A percentile compares a stretch with the other conserved stretches of the same genome.
Conservation (phyloP, 768 basidiomycete genomes). For the Strobilomyces confusus region DNA sequence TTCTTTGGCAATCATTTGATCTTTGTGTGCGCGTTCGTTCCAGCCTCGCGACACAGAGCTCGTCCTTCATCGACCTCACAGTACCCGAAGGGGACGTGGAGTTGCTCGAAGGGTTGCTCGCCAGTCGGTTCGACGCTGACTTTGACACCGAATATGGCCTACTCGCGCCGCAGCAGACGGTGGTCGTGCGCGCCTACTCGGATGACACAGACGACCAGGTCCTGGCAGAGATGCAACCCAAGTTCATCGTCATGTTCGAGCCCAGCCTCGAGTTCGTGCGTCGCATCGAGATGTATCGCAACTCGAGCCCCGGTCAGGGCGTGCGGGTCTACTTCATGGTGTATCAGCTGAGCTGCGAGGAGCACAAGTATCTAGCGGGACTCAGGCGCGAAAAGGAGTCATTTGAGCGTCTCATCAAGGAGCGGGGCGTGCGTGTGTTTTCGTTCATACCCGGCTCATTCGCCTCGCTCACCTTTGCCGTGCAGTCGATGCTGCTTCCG, state of each 20-base stretch:
- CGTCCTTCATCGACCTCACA: slow-evolving; percentile 11
- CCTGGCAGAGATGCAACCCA: slow-evolving; percentile 80
- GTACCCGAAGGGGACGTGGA: slow-evolving; percentile 20
- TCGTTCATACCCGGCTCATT: background rate
- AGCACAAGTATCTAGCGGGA: slow-evolving; percentile 89
- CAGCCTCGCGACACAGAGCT: slow-evolving; percentile 21
- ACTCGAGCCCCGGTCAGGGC: slow-evolving; percentile 73
- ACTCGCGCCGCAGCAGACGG: slow-evolving; percentile 69
- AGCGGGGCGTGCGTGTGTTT: slow-evolving; percentile 67
- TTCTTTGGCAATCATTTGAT: background rate
- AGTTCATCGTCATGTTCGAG: slow-evolving; percentile 94
- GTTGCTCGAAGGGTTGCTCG: slow-evolving; percentile 23
- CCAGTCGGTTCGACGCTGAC: slow-evolving; percentile 42
- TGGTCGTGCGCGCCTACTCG: slow-evolving; percentile 83
- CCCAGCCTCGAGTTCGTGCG: slow-evolving; percentile 91
- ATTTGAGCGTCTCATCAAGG: slow-evolving; percentile 89
- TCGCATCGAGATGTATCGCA: slow-evolving; percentile 89
- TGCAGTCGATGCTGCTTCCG: slow-evolving; percentile 85
- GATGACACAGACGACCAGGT: slow-evolving; percentile 92
- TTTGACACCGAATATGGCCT: slow-evolving; percentile 82
- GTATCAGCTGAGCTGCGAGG: slow-evolving; percentile 91
- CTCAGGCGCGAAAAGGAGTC: slow-evolving; percentile 90
- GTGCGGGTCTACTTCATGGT: slow-evolving; percentile 94
- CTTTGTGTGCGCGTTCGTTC: background rate
- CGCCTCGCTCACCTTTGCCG: background rate